Evolutionary conservation across 768 basidiomycete genomes (phyloP).

Genomic region (Collybiopsis confluens): DNA sequence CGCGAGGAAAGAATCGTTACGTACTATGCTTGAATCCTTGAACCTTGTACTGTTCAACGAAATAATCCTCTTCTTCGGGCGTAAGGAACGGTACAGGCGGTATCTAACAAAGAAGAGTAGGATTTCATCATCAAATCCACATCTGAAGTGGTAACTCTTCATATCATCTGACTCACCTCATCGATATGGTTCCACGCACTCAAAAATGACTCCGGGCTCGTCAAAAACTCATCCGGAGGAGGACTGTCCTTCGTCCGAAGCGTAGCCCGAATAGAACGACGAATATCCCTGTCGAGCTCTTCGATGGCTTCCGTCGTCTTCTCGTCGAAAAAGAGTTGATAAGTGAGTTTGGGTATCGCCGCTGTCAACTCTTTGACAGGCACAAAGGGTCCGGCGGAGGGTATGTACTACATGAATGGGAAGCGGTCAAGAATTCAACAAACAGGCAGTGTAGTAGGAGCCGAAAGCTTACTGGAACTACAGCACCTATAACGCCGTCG

Average conservation of each 20-base stretch:
- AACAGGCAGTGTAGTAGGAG: constrained; percentile 2
- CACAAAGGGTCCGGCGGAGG: constrained; percentile 42
- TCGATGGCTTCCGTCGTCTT: constrained; percentile 40
- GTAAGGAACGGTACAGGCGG: not conserved
- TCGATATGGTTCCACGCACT: constrained; percentile 44
- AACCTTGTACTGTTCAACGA: constrained; percentile 54
- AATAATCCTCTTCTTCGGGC: constrained; percentile 65
- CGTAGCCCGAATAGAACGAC: constrained; percentile 54
- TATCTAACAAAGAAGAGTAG: not conserved
- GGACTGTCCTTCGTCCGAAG: constrained; percentile 49
- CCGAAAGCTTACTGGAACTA: constrained; percentile 49
- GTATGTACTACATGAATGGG: constrained; percentile 48
- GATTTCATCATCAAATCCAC: not conserved
- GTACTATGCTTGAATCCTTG: constrained; percentile 61
- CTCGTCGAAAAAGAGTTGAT: constrained; percentile 60
- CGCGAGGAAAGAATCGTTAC: constrained; percentile 18
- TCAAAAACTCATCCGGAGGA: constrained; percentile 53
- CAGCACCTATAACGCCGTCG: constrained; percentile 50
- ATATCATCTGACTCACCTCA: constrained; percentile 10
- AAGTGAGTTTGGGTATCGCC: constrained; percentile 49
- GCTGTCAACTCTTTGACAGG: constrained; percentile 37
- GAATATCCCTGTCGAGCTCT: constrained; percentile 54
- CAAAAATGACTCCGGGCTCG: constrained; percentile 44
- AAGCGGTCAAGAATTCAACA: not conserved
- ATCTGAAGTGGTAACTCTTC: not conserved